Percentiles rank a stretch among this genome's conserved stretches.
phyloP scores from a whole-genome alignment of 495 filamentous ascomycete genomes.

The Paragyromitra xinjiangensis region DNA sequence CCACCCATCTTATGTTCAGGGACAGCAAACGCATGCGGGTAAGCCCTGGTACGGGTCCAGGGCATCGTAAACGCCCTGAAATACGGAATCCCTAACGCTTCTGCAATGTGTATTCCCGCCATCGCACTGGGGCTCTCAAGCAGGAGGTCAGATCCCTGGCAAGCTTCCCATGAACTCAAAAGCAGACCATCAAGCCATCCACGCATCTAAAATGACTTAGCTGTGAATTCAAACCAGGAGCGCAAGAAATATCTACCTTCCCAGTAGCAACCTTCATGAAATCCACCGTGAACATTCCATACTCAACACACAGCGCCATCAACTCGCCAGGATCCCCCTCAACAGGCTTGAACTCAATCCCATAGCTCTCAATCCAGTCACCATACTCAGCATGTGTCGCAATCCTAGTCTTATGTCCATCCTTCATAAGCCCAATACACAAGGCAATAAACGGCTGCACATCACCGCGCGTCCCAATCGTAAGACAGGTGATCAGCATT shows the following conservation, averaged over 20 bases:
- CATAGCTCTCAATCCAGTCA: conserved; percentile 85
- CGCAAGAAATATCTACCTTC: conserved; percentile 61
- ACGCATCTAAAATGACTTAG: conserved; percentile 67
- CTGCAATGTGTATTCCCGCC: conserved; percentile 98
- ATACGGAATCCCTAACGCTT: conserved; percentile 91
- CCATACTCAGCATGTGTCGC: conserved; percentile 92
- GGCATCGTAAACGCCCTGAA: conserved; percentile 99
- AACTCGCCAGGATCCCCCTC: conserved; percentile 93
- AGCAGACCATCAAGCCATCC: conserved; percentile 93
- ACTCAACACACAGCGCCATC: conserved; percentile 94
- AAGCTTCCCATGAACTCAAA: conserved; percentile 82
- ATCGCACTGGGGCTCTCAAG: conserved; percentile 98
- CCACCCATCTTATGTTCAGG: conserved; percentile 93
- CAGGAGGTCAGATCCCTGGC: conserved; percentile 85
- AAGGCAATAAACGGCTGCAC: conserved; percentile 98
- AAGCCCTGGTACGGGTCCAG: conserved; percentile 94
- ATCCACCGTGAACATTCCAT: conserved; percentile 94
- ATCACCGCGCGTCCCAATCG: conserved; percentile 94
- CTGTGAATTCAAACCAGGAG: not conserved
- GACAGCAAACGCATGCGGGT: conserved; percentile 97
- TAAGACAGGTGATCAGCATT: conserved; percentile 88
- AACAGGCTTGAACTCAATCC: conserved; percentile 88
- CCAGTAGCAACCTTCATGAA: conserved; percentile 86
- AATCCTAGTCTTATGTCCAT: conserved; percentile 87
- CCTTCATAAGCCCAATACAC: conserved; percentile 86